Evolutionary conservation across 768 basidiomycete species (phyloP), one percentile per base, ranked within the genome.

Genomic region (Trametes maxima): DNA sequence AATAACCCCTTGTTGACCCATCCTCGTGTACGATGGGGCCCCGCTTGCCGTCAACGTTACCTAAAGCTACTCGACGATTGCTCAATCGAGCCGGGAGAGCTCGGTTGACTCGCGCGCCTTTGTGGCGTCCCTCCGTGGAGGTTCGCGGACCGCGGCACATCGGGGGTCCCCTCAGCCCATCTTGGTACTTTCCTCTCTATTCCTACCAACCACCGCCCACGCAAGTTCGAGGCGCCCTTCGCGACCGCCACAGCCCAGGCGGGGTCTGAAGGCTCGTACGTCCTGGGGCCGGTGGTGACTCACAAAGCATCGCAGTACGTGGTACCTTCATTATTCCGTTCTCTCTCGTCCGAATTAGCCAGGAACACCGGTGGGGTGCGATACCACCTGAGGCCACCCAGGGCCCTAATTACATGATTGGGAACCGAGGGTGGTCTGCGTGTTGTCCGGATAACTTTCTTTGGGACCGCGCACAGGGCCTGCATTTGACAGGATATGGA

Each of bases 41-140:
- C 56, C 33, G 36, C 11, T 36, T 45, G 35, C 61, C 45, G 37
- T 49, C 25, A 53, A 28, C 21, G 28, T 57, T 54, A 43, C 56
- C 61, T 47, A 48, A 62, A 57, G 10, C 8, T 45, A n/a, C 17
- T 33, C 16, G 17, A 4, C 24, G 39, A 49, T 57, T 57, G 43
- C 55, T 40, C 33, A 45, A 56, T 56, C 50, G 33, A 62, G 61
- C n/a, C 8, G 5, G n/a, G 8, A 17, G 21, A 35, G 19, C 39
- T 25, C 46, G 24, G 36, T 50, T 58, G 42, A 33, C 7, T 3
- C 45, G 7, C 60, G 54, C 35, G 49, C 51, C 55, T 33, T 62
- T 40, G 61, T 62, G 61, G 55, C 61, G 55, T 46, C 28, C 28
- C 35, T 45, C 22, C 25, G 55, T 39, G n/a, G 25, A 52, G 51